Base-by-base conservation (phyloP, 805 yeast genomes). In the Metschnikowia matae region DNA sequence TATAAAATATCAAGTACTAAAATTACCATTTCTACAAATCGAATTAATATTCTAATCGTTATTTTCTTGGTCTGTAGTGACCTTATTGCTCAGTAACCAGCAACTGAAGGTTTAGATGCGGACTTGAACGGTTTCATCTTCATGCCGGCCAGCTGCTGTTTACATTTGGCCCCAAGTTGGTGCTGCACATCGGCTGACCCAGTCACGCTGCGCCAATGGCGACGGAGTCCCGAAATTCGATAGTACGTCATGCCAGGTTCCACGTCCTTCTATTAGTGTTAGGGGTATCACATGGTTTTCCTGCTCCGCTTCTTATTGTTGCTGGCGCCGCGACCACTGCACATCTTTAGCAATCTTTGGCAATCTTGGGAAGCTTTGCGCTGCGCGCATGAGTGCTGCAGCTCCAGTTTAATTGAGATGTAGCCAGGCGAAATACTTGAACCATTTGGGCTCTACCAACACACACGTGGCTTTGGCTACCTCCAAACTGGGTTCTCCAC, bases 361-460 rank as follows among this genome's bases (percentile, higher is more conserved):
- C 35, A 33, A 33, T 33, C 15, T n/a, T n/a, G 15, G 15, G n/a
- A 33, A 14, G 35, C 35, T 7, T n/a, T 33, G 15, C 35, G 15
- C 35, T 26, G 13, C 29, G 29, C 17, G 21, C 39, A 7, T 8
- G 40, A 20, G 26, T 11, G 40, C 26, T 11, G 26, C 14, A 8
- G 14, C 20, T 15, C 29, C 29, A 11, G 11, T 26, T 20, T 34
- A 42, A 18, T 18, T 18, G 32, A 44, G 8, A 14, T 46, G 31
- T 13, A 71, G 53, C 78, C 78, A 74, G n/a, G 65, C 63, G 48
- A 88, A 68, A 61, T 82, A 87, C 61, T 81, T 85, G 68, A 88
- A 88, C 96, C 96, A 89, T 59, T 75, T 83, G 3, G 97, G 97
- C 62, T 89, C 96, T 2, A 89, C 94, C 53, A 89, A 71, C 2